These are phyloP conservation scores for Babesia sp. DNA, from an alignment of 169 alveolate species.

Conservation along the genomic window DNA sequence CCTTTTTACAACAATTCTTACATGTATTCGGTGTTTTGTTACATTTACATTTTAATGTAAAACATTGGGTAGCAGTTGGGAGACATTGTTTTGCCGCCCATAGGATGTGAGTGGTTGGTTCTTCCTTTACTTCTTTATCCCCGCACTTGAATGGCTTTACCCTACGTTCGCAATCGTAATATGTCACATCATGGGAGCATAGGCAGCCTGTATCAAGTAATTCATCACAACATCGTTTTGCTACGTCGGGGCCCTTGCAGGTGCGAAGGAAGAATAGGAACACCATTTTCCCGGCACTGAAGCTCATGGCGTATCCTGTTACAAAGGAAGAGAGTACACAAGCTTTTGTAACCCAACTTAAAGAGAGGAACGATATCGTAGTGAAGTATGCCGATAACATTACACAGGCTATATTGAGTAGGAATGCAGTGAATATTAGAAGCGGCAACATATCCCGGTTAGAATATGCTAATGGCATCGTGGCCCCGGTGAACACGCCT, in stretches of 20 bases:
- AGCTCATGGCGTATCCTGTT: constrained; percentile 9
- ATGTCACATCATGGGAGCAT: neutral
- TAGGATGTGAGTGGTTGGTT: neutral
- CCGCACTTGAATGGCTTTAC: neutral
- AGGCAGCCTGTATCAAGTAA: neutral
- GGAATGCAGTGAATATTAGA: neutral
- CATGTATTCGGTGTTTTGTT: neutral
- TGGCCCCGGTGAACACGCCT: constrained; percentile 2
- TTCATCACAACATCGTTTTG: constrained; percentile 1
- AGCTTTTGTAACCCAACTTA: neutral
- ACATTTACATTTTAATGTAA: constrained; percentile 6
- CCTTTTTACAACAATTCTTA: neutral
- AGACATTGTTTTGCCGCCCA: neutral
- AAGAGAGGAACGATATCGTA: neutral
- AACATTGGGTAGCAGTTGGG: neutral
- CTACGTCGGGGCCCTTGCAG: neutral
- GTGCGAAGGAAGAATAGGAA: constrained; percentile 2
- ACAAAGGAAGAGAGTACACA: neutral
- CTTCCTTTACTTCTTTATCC: no score
- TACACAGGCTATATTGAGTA: neutral
- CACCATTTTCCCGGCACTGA: neutral
- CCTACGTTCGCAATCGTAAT: neutral
- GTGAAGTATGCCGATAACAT: neutral
- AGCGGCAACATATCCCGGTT: neutral
- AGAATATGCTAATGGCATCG: neutral